Conservation (phyloP, 768 basidiomycete genomes). For the Leccinum barrowsii region DNA sequence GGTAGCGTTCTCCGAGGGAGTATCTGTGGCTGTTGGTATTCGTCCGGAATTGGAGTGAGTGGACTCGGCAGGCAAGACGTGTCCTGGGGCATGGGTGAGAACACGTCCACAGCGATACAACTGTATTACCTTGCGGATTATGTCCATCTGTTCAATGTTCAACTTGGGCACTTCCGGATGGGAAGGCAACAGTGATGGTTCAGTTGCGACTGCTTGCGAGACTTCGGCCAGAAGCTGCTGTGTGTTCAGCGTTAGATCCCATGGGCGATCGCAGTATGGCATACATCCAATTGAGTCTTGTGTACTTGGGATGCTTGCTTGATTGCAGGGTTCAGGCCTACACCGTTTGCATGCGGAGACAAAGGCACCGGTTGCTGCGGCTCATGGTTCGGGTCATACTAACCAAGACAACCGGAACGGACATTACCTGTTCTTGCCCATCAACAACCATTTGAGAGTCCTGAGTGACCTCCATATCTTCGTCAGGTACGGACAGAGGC, state of each 20-base stretch:
- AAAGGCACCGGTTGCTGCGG: conserved; percentile 5
- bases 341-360: neutral
- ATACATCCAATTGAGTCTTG: conserved; percentile 29
- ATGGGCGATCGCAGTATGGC: conserved; percentile 10
- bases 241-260: conserved; percentile 17
- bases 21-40: neutral
- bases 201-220: conserved; percentile 29
- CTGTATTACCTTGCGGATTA: conserved; percentile 10
- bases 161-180: conserved; percentile 22
- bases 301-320: conserved; percentile 11
- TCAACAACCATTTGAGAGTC: conserved; percentile 17
- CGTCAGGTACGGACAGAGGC: conserved; percentile 2
- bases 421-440: conserved; percentile 21
- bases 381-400: neutral
- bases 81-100: conserved; percentile 14
- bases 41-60: conserved; percentile 18
- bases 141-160: conserved; percentile 9
- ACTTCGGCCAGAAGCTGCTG: conserved; percentile 27
- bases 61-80: conserved; percentile 18
- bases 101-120: neutral
- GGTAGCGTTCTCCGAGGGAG: conserved; percentile 14
- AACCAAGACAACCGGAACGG: neutral
- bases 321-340: conserved; percentile 10
- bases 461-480: neutral
- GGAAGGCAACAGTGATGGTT: conserved; percentile 24